These are phyloP conservation scores for Gossypium turneri DNA, from an alignment of 345 rosid genomes.

Conservation along the genomic window DNA sequence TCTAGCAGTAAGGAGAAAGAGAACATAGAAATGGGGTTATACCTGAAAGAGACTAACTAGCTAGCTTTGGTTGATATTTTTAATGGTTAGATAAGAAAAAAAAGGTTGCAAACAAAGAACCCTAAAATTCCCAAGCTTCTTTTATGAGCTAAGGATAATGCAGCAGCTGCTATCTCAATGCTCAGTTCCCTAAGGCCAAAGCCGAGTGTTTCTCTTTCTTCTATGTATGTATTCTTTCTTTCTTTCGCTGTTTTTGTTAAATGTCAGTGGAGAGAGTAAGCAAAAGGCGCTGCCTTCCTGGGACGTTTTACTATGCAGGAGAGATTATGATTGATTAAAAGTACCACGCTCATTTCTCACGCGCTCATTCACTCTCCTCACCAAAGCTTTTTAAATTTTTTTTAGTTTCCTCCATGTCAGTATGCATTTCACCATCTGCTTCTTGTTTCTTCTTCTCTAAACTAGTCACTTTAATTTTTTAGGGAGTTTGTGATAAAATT, in stretches of 20 bases:
- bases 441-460: no score
- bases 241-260: constrained; percentile 5
- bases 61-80: not conserved
- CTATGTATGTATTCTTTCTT: not conserved
- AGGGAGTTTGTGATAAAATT: no score
- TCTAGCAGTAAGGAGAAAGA: not conserved
- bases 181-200: constrained; percentile 5
- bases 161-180: not conserved
- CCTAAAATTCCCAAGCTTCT: not conserved
- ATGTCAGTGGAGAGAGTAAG: constrained; percentile 8
- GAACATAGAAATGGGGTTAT: not conserved
- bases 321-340: not conserved
- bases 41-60: constrained; percentile 5
- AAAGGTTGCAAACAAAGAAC: constrained; percentile 1
- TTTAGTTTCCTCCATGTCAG: no score
- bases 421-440: no score
- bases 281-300: not conserved
- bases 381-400: no score
- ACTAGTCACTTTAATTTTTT: no score
- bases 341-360: constrained; percentile 14
- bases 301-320: not conserved
- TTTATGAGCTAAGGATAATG: not conserved
- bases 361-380: constrained; percentile 12
- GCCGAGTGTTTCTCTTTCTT: constrained; percentile 4
- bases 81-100: not conserved